Conservation (phyloP, 352 stramenopile genomes). For the Globisporangium okanoganense region DNA sequence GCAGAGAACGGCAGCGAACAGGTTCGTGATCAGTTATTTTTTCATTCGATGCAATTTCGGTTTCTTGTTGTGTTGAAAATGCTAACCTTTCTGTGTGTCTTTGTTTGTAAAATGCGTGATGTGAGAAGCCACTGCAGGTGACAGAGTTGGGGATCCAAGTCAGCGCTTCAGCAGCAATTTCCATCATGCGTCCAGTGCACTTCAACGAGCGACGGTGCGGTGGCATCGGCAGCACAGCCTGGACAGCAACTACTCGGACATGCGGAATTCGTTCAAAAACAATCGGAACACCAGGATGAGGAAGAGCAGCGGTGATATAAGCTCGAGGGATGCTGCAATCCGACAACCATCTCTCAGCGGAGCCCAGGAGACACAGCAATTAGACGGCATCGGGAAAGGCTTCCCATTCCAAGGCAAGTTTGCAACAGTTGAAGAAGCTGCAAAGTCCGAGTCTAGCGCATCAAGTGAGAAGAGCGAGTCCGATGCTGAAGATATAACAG, state of each 20-base stretch:
- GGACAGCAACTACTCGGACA: conserved; percentile 27
- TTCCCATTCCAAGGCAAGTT: conserved; percentile 2
- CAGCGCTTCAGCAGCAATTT: conserved; percentile 23
- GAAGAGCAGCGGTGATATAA: conserved; percentile 32
- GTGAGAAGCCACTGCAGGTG: not conserved
- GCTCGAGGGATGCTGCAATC: conserved; percentile 12
- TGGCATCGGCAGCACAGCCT: conserved; percentile 32
- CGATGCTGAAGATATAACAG: not conserved
- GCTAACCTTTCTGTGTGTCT: not conserved
- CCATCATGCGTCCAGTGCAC: conserved; percentile 21
- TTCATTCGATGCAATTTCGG: not conserved
- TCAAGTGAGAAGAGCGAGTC: not conserved
- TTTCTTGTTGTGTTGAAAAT: not conserved
- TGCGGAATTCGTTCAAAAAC: conserved; percentile 19
- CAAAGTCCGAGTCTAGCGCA: conserved; percentile 9
- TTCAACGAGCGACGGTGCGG: conserved; percentile 18
- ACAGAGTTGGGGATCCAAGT: conserved; percentile 5
- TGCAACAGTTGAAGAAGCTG: conserved; percentile 3
- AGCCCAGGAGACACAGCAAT: conserved; percentile 4
- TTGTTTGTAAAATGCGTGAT: conserved; percentile 2
- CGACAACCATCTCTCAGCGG: not conserved
- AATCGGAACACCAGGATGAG: conserved; percentile 18
- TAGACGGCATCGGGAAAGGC: conserved; percentile 14
- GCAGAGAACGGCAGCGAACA: not conserved
- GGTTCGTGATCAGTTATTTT: not conserved